Evolutionary conservation across 2,329 filamentous ascomycete genomes (phyloP), one percentile per base, ranked within the genome.

Genomic region (Chalaropsis ovoidea): DNA sequence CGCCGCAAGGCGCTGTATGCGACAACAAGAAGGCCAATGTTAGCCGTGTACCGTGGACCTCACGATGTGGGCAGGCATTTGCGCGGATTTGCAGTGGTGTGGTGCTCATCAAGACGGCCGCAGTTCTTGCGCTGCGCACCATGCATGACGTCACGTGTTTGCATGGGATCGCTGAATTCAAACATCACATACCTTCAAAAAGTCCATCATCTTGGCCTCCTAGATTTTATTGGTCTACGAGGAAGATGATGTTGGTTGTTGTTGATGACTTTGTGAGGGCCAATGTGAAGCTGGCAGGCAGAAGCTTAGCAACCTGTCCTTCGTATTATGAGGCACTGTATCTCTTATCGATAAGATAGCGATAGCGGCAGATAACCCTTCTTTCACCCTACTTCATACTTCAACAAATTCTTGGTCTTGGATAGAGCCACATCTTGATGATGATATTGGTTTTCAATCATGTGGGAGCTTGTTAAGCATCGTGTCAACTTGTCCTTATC

Each of bases 1-100:
- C 76, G 84, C 85, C 74, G 90, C 90, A 71, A 97, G 86, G 79
- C 83, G 82, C 84, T 87, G 73, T 61, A 47, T 17, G n/a, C 24
- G 13, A 1, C n/a, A 10, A 49, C n/a, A 8, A 27, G 42, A 31
- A 65, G 61, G 61, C 43, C 19, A 65, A 65, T 60, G 66, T 66
- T 62, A 66, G 67, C 35, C 61, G 43, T 54, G 42, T 61, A 31
- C 42, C 31, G 41, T 62, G 13, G 22, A 49, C 19, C n/a, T 8
- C 13, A 19, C 52, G 27, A 56, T 56, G 4, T 31, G 3, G 31
- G 31, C 24, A 35, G 31, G 31, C 24, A 35, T 35, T 56, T 31
- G 52, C 22, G 27, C 52, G 31, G 13, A 17, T 56, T 31, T 56
- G 52, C 7, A 56, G 22, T 15, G 17, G 22, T 15, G 17, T 31